Evolutionary conservation across 140 eudicot genomes (phyloP).

Genomic region (Anethum foeniculum): DNA sequence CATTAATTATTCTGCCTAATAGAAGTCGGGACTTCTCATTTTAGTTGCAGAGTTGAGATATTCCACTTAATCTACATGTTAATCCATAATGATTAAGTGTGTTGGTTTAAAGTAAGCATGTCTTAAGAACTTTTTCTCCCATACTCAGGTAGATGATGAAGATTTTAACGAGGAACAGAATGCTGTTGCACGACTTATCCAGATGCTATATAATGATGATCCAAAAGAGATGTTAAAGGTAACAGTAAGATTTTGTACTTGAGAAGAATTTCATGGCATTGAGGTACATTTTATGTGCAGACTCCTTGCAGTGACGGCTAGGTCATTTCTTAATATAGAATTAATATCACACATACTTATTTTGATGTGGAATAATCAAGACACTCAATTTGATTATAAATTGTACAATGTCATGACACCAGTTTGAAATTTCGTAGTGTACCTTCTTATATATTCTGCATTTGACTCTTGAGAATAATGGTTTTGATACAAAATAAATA

Average conservation of each 20-base stretch:
- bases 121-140: conserved; percentile 8
- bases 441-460: not conserved
- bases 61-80: not conserved
- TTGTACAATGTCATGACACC: not conserved
- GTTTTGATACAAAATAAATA: not conserved
- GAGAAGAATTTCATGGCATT: not conserved
- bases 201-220: conserved; percentile 80
- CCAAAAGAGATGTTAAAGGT: conserved; percentile 97
- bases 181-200: conserved; percentile 93
- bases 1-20: not conserved
- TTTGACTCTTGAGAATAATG: not conserved
- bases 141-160: conserved; percentile 78
- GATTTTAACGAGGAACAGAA: conserved; percentile 95
- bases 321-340: not conserved
- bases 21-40: not conserved
- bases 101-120: not conserved
- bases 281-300: not conserved
- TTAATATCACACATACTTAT: not conserved
- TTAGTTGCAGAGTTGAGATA: not conserved
- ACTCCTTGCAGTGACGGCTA: not conserved
- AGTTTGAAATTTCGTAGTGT: not conserved
- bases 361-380: not conserved
- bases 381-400: not conserved
- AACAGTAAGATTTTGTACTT: conserved; percentile 4
- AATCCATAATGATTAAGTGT: not conserved